Evolutionary conservation across 2,329 filamentous ascomycete genomes (phyloP).

Genomic region (Arthrobotrys musiformis): DNA sequence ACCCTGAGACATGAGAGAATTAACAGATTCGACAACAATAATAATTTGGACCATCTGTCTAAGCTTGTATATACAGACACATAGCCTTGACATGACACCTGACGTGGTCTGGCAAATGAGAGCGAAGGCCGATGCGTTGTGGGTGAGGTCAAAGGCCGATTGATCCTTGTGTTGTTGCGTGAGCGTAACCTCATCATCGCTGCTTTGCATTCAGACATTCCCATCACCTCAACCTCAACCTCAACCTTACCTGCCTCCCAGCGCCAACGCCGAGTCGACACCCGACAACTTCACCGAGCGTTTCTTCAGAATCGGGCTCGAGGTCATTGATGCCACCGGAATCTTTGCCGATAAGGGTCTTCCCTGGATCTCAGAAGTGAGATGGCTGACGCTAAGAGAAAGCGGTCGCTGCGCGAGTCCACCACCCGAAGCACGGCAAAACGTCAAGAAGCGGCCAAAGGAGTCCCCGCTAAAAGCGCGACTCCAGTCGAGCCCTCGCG

Average conservation of each 20-base stretch:
- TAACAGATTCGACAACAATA: background rate
- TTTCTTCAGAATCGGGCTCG: background rate
- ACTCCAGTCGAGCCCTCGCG: conserved; percentile 43
- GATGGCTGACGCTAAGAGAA: conserved; percentile 49
- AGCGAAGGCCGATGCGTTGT: background rate
- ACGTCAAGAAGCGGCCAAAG: conserved; percentile 44
- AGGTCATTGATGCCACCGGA: background rate
- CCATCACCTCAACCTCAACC: background rate
- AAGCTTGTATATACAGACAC: too few species aligned
- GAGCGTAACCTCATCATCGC: background rate
- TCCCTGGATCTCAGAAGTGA: conserved; percentile 3
- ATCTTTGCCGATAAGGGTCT: background rate
- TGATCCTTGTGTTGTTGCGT: conserved; percentile 1
- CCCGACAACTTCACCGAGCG: background rate
- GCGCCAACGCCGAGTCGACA: background rate
- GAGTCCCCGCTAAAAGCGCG: conserved; percentile 37
- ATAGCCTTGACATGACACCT: too few species aligned
- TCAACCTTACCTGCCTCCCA: background rate
- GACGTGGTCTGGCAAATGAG: too few species aligned
- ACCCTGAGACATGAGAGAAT: background rate
- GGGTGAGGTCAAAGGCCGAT: background rate
- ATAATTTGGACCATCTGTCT: too few species aligned
- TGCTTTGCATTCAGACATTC: background rate
- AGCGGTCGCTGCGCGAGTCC: conserved; percentile 50
- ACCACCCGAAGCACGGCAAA: conserved; percentile 51